Percentiles rank a stretch among this genome's conserved stretches.
phyloP scores from a whole-genome alignment of 306 rosid species.

The Prunus mume region DNA sequence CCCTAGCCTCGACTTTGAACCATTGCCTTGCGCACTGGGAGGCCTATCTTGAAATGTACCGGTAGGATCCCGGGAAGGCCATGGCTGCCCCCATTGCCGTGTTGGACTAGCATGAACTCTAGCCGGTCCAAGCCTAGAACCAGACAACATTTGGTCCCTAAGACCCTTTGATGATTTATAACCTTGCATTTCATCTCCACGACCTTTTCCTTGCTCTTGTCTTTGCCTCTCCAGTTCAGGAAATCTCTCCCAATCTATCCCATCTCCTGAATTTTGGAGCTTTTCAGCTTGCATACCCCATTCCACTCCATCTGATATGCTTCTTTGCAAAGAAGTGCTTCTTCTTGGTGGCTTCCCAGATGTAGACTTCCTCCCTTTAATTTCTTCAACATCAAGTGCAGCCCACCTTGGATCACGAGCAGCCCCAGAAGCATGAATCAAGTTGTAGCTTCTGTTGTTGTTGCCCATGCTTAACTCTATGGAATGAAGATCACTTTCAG shows the following conservation, averaged over 20 bases:
- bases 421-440: constrained; percentile 57
- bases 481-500: constrained; percentile 91
- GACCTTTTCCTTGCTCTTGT: constrained; percentile 57
- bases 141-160: constrained; percentile 68
- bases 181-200: constrained; percentile 56
- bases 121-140: constrained; percentile 57
- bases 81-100: constrained; percentile 70
- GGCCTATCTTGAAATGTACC: constrained; percentile 55
- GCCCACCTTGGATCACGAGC: constrained; percentile 57
- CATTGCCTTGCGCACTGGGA: constrained; percentile 41
- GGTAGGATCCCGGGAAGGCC: constrained; percentile 60
- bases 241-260: constrained; percentile 74
- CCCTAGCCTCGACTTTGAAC: constrained; percentile 69
- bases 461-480: constrained; percentile 89
- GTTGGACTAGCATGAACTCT: constrained; percentile 74
- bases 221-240: constrained; percentile 67
- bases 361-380: constrained; percentile 60
- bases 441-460: constrained; percentile 64
- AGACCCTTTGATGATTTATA: constrained; percentile 72
- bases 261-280: constrained; percentile 61
- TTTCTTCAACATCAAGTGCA: constrained; percentile 50
- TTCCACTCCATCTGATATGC: constrained; percentile 87
- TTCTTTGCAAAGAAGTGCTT: constrained; percentile 84
- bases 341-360: constrained; percentile 69
- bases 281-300: constrained; percentile 62